Evolutionary conservation across 352 stramenopile genomes (phyloP).

Genomic region (Stephanocyclus meneghinianus): DNA sequence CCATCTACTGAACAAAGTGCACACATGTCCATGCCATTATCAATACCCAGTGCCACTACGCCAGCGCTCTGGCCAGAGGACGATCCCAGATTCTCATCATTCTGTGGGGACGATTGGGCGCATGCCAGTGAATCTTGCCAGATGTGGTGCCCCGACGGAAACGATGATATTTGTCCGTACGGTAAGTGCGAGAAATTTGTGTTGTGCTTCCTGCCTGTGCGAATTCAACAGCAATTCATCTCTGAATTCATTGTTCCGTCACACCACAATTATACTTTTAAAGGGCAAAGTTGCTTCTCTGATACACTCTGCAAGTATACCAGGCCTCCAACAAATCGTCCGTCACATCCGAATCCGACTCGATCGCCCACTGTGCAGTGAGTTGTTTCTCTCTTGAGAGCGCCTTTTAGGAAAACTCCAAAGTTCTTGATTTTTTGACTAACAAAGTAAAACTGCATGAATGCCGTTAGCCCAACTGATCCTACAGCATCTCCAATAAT

Average conservation of each 20-base stretch:
- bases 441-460: not conserved
- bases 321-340: constrained; percentile 3
- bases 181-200: not conserved
- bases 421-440: not conserved
- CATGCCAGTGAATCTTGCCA: constrained; percentile 8
- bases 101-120: constrained; percentile 13
- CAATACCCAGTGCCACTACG: not conserved
- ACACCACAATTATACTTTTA: not conserved
- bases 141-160: constrained; percentile 13
- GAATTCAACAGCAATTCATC: not conserved
- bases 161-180: not conserved
- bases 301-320: constrained; percentile 24
- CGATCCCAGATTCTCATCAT: constrained; percentile 1
- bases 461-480: constrained; percentile 11
- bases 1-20: not conserved
- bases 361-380: constrained; percentile 9
- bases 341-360: constrained; percentile 3
- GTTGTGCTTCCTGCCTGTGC: no score
- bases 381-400: not conserved
- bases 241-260: not conserved
- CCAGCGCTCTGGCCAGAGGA: constrained; percentile 5
- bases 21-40: not conserved
- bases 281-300: constrained; percentile 15
- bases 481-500: constrained; percentile 10
- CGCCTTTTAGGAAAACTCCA: not conserved